phyloP scores from a whole-genome alignment of 1,139 yeast species.

The Taphrina confusa region DNA sequence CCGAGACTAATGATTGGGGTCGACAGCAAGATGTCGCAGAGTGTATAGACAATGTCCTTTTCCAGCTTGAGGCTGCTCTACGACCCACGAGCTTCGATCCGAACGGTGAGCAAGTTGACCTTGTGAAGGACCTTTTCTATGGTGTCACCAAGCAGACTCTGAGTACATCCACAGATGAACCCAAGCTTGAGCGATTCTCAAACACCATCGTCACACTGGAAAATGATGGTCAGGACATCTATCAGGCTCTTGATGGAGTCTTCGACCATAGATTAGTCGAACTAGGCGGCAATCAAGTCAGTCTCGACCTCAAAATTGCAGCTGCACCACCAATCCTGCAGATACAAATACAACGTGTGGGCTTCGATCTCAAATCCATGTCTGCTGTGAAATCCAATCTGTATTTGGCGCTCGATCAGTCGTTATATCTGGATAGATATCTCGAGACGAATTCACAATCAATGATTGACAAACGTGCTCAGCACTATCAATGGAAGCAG shows the following conservation, averaged over 20 bases:
- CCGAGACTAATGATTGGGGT: slow-evolving; percentile 49
- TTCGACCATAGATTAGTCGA: slow-evolving; percentile 73
- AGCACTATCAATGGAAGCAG: slow-evolving; percentile 64
- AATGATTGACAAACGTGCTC: slow-evolving; percentile 55
- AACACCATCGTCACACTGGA: slow-evolving; percentile 81
- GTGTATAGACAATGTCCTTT: slow-evolving; percentile 91
- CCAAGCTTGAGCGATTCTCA: slow-evolving; percentile 73
- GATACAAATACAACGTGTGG: slow-evolving; percentile 89
- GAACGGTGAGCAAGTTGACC: slow-evolving; percentile 80
- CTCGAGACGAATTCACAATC: slow-evolving; percentile 70
- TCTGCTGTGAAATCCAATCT: slow-evolving; percentile 80
- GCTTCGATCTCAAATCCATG: slow-evolving; percentile 72
- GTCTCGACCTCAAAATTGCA: slow-evolving; percentile 66
- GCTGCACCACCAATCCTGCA: slow-evolving; percentile 80
- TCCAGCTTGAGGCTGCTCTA: slow-evolving; percentile 87
- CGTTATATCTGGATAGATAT: slow-evolving; percentile 81
- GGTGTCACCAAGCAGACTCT: slow-evolving; percentile 67
- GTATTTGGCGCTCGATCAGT: slow-evolving; percentile 77
- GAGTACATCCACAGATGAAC: slow-evolving; percentile 42
- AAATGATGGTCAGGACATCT: slow-evolving; percentile 82
- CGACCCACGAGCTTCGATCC: slow-evolving; percentile 62
- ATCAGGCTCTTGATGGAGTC: slow-evolving; percentile 84
- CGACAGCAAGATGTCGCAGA: slow-evolving; percentile 97
- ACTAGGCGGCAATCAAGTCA: slow-evolving; percentile 69
- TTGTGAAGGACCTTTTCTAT: slow-evolving; percentile 74